Base-by-base conservation (phyloP, 2,329 filamentous ascomycete genomes). In the Dendryphion nanum region DNA sequence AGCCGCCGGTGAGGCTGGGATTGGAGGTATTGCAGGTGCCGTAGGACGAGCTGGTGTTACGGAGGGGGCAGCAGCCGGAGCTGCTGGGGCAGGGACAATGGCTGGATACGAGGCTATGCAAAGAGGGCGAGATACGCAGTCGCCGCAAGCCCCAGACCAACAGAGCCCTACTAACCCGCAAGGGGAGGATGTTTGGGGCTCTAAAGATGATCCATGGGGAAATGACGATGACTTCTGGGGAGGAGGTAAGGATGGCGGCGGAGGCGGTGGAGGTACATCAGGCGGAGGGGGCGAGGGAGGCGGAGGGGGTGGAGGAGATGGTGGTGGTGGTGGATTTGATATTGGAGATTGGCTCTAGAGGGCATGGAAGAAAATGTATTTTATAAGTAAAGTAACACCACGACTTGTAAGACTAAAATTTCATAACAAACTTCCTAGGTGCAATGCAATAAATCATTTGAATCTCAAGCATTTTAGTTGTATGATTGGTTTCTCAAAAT, bases 31-130 rank as follows among this genome's bases (percentile, higher is more conserved):
- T 6, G 53, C 62, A 2, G 68, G 61, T 14, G 70, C 67, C 23
- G 70, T 69, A 8, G 67, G 67, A 18, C 52, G 61, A 16, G 39
- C 63, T 2, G 40, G 71, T 55, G 42, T 60, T 37, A 67, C 66
- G 23, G 72, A 74, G 38, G 71, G 73, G 13, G 71, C 62, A 24
- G 57, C 54, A 5, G 70, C 62, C 24, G n/a, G n/a, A n/a, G 57
- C 55, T 5, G 70, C 69, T 18, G 75, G 78, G 4, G 79, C 77
- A 5, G 79, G 78, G 5, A 74, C 77, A 2, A 75, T 82, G 67
- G 79, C 78, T 21, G 80, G 78, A 4, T 81, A 81, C 49, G 81
- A 82, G 57, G 78, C 79, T 4, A 79, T 82, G 77, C 75, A 78
- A 43, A 60, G 77, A 43, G 73, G 74, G 2, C 61, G 68, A 47